Conservation (phyloP, 2,329 filamentous ascomycete genomes). For the Berkeleyomyces basicola region DNA sequence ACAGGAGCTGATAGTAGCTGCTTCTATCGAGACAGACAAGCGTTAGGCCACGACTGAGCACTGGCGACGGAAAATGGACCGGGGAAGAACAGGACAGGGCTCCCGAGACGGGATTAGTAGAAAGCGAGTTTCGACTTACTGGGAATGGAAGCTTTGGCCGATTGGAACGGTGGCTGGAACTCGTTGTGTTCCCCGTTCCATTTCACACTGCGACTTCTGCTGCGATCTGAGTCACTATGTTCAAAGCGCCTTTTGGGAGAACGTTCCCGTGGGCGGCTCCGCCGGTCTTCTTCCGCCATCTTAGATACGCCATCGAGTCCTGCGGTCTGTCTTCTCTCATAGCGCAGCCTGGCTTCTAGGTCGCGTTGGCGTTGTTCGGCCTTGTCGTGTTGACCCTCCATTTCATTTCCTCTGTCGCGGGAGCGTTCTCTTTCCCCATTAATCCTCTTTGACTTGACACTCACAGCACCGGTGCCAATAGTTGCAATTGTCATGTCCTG, state of each 20-base stretch:
- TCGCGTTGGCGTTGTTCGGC: constrained; percentile 12
- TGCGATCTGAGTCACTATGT: constrained; percentile 15
- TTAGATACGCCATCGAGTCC: not conserved
- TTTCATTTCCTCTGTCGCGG: constrained; percentile 1
- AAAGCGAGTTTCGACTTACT: constrained; percentile 7
- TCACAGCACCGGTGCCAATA: constrained; percentile 40
- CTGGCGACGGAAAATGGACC: not conserved
- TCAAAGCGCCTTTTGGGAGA: not conserved
- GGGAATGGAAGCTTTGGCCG: not conserved
- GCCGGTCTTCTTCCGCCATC: not conserved
- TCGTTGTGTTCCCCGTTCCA: not conserved
- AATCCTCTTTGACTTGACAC: constrained; percentile 45
- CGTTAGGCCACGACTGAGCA: constrained; percentile 5
- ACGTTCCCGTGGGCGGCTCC: not conserved
- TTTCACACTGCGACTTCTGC: constrained; percentile 16
- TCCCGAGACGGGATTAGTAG: not conserved
- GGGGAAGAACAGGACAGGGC: not conserved
- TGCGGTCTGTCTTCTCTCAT: not conserved
- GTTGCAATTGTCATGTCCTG: constrained; percentile 39
- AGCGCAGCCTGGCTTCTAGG: constrained; percentile 1
- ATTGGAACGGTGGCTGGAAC: not conserved
- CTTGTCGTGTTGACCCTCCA: constrained; percentile 6
- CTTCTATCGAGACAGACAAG: constrained; percentile 1
- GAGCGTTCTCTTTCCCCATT: constrained; percentile 23
- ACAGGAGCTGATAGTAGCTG: constrained; percentile 4